A percentile compares a stretch with the other conserved stretches of the same genome.
phyloP scores from a whole-genome alignment of 2,329 filamentous ascomycete genomes.

The Fusarium sp. region DNA sequence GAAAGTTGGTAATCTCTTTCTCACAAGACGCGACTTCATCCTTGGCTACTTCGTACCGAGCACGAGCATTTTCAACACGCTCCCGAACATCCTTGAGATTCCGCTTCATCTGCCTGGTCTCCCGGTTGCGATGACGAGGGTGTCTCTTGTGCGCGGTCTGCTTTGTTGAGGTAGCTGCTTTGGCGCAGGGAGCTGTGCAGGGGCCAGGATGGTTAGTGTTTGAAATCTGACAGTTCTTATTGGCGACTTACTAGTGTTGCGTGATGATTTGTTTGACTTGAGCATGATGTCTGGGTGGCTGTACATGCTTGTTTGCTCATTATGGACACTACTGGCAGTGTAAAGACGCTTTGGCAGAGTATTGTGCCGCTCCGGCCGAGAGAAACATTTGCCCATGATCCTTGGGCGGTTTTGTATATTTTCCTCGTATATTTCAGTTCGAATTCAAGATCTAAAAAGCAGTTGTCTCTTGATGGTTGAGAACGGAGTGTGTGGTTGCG shows the following conservation, averaged over 20 bases:
- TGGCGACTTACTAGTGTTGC: not conserved
- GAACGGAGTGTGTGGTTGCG: not conserved
- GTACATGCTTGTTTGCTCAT: not conserved
- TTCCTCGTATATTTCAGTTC: accelerated
- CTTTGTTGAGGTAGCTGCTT: not conserved
- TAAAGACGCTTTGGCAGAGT: not conserved
- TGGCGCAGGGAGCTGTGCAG: not conserved
- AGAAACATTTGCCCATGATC: not conserved
- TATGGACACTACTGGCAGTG: not conserved
- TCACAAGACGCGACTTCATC: not conserved
- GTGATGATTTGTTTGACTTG: not conserved
- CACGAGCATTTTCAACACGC: not conserved
- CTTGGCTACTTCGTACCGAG: not conserved
- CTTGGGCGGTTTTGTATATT: accelerated
- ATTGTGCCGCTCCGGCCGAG: not conserved
- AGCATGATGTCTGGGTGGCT: not conserved
- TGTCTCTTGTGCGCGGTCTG: not conserved
- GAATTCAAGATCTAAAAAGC: not conserved
- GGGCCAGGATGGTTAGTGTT: not conserved
- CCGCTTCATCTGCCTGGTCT: not conserved
- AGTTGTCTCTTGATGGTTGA: not conserved
- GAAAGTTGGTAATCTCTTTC: not conserved
- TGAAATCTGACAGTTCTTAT: not conserved
- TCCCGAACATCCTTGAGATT: not conserved
- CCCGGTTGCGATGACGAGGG: not conserved